Evolutionary conservation across 2,329 filamentous ascomycete species (phyloP).

Genomic region (Fusarium abutilonis): DNA sequence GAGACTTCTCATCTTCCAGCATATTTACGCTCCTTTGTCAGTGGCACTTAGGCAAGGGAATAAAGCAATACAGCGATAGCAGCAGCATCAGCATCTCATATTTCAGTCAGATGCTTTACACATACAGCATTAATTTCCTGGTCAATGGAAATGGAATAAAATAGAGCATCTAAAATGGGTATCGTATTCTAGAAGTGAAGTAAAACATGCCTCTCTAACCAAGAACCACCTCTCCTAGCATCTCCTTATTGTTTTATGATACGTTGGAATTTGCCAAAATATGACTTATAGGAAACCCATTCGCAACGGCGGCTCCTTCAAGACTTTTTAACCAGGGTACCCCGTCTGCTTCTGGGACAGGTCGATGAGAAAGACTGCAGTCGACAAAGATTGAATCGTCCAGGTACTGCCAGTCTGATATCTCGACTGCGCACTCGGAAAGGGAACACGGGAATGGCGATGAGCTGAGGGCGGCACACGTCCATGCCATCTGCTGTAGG

Average conservation of each 20-base stretch:
- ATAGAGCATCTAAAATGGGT: conserved; percentile 33
- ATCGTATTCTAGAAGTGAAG: conserved; percentile 29
- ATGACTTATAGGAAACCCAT: conserved; percentile 48
- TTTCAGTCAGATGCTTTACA: too few species aligned
- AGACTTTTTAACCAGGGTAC: conserved; percentile 46
- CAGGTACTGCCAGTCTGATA: conserved; percentile 48
- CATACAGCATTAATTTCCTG: too few species aligned
- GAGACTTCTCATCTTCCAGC: too few species aligned
- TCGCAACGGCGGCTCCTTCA: conserved; percentile 48
- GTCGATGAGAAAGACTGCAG: conserved; percentile 48
- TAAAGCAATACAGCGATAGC: too few species aligned
- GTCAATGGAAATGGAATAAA: not conserved
- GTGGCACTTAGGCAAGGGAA: too few species aligned
- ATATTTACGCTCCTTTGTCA: too few species aligned
- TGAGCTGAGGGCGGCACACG: conserved; percentile 49
- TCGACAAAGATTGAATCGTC: conserved; percentile 50
- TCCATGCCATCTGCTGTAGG: conserved; percentile 53
- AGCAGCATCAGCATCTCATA: too few species aligned
- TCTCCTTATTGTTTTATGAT: conserved; percentile 2
- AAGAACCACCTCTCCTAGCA: not conserved
- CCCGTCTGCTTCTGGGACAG: conserved; percentile 44
- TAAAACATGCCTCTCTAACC: conserved; percentile 7
- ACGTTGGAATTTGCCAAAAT: conserved; percentile 6
- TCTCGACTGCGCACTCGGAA: conserved; percentile 47
- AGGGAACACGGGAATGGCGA: conserved; percentile 48